phyloP scores from a whole-genome alignment of 2,329 filamentous ascomycete genomes.

The Lachnum nothofagi region DNA sequence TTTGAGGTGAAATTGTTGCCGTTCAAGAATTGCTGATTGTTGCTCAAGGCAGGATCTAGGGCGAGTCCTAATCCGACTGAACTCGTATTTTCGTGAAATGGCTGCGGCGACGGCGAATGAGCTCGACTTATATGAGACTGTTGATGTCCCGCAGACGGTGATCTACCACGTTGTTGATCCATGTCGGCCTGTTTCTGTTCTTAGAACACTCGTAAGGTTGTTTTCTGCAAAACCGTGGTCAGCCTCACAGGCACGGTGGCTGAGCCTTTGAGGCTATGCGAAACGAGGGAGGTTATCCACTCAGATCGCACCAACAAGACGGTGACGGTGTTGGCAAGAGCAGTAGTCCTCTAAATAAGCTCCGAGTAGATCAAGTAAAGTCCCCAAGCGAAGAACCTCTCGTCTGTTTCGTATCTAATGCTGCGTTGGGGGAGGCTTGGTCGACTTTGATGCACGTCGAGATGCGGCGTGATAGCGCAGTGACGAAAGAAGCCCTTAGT shows the following conservation, averaged over 20 bases:
- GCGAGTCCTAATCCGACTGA: conserved; percentile 52
- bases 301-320: conserved; percentile 8
- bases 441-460: background rate
- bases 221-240: conserved; percentile 16
- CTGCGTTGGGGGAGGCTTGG: background rate
- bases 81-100: conserved; percentile 44
- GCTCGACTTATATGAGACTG: conserved; percentile 62
- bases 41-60: conserved; percentile 45
- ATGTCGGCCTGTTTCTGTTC: conserved; percentile 36
- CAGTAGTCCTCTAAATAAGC: background rate
- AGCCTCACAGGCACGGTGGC: conserved; percentile 29
- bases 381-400: background rate
- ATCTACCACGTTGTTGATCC: conserved; percentile 58
- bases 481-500: background rate
- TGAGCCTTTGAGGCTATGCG: conserved; percentile 31
- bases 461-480: background rate
- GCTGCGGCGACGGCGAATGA: conserved; percentile 57
- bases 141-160: conserved; percentile 54
- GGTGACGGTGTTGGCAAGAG: background rate
- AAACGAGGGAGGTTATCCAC: conserved; percentile 22
- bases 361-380: background rate
- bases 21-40: conserved; percentile 42
- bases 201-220: conserved; percentile 30
- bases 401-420: background rate
- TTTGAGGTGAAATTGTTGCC: conserved; percentile 38